Percentiles rank a stretch among this genome's conserved stretches.
These are phyloP conservation scores for Pythium apleroticum DNA, from an alignment of 352 stramenopile species.

Conservation along the genomic window DNA sequence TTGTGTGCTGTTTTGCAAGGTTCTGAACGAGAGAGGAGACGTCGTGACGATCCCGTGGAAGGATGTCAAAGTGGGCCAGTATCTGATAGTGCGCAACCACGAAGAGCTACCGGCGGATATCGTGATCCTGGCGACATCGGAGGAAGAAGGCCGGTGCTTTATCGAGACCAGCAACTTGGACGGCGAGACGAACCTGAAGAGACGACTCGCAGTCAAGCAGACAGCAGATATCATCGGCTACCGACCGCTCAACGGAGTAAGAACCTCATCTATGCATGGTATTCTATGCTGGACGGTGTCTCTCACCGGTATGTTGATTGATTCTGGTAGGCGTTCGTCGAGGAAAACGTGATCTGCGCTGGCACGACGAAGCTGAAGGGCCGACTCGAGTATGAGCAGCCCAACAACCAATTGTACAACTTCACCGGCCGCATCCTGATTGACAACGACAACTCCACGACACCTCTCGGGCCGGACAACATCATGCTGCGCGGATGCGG, in stretches of 20 bases:
- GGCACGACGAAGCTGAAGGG: constrained; percentile 37
- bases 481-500: constrained; percentile 86
- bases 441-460: constrained; percentile 31
- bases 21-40: constrained; percentile 43
- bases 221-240: constrained; percentile 39
- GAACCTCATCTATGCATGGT: neutral
- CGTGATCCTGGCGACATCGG: constrained; percentile 75
- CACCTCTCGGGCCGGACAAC: constrained; percentile 59
- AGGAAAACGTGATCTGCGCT: constrained; percentile 36
- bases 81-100: constrained; percentile 76
- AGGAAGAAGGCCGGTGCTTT: constrained; percentile 80
- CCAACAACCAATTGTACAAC: constrained; percentile 78
- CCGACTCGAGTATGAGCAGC: constrained; percentile 63
- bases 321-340: constrained; percentile 25
- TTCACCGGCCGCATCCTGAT: constrained; percentile 59
- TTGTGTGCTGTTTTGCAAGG: constrained; percentile 28
- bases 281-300: constrained; percentile 37
- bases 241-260: constrained; percentile 18
- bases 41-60: constrained; percentile 61
- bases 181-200: constrained; percentile 94
- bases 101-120: constrained; percentile 90
- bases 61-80: constrained; percentile 73
- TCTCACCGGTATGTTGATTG: neutral
- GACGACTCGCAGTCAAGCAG: constrained; percentile 46
- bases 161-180: constrained; percentile 94